Base-by-base conservation (phyloP, 495 filamentous ascomycete species). In the Trichoderma virens region DNA sequence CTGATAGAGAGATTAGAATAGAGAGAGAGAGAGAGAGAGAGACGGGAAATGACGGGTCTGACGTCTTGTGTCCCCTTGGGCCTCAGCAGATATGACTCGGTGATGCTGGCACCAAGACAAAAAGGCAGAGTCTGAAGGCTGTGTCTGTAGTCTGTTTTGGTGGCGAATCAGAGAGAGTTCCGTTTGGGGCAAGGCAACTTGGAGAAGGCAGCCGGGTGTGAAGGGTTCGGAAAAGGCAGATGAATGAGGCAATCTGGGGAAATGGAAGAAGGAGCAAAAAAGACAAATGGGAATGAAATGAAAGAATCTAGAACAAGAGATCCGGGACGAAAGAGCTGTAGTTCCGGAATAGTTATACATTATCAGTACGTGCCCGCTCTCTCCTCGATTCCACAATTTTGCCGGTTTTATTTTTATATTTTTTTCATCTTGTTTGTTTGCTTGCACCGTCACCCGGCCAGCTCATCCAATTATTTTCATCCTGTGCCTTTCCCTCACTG, bases 381-480 rank as follows among this genome's bases (percentile, higher is more conserved):
- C 27, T 28, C 2, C 5, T 56, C 25, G 25, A 56, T 2, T 56
- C 20, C 51, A 5, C 32, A 4, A 35, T 35, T 35, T 35, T 11
- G 11, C 27, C 23, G 11, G 11, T 9, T 20, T 56, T 56, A 8
- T 30, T 27, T 20, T 56, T n/a, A n/a, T n/a, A n/a, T n/a, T n/a
- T n/a, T n/a, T n/a, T n/a, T n/a, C n/a, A n/a, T n/a, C n/a, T n/a
- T 8, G 18, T 39, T 61, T 39, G 59, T 61, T 61, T 61, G 59
- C 31, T 23, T 34, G n/a, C 4, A 16, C 31, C 31, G 25, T 34
- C 2, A 25, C 30, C 30, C 31, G 59, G 20, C n/a, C 59, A 35
- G n/a, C 14, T 56, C 51, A 8, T 56, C 51, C 51, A 56, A 56
- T 47, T 61, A 34, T 14, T 38, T 35, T 34, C 59, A 61, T 39